phyloP scores from a whole-genome alignment of 1,284 basidiomycete genomes.

The Singerocomus inundabilis region DNA sequence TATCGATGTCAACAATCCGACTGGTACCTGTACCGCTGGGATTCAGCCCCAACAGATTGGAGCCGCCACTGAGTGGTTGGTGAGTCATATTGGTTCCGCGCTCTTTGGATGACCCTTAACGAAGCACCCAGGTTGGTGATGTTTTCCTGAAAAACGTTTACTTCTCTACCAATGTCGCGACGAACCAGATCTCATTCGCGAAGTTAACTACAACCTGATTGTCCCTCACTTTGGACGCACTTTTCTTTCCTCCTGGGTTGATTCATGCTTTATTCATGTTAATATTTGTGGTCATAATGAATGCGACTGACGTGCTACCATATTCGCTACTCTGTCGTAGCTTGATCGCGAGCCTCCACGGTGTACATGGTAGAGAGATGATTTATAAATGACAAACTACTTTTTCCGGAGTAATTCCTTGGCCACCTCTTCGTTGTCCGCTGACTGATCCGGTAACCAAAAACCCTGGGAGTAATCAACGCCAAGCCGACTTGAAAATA shows the following conservation, averaged over 20 bases:
- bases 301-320: neutral
- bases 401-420: slow-evolving; percentile 47
- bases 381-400: slow-evolving; percentile 1
- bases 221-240: neutral
- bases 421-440: slow-evolving; percentile 48
- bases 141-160: slow-evolving; percentile 81
- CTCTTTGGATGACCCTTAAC: slow-evolving; percentile 6
- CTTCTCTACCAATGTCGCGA: slow-evolving; percentile 68
- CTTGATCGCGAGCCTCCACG: too few species aligned
- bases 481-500: neutral
- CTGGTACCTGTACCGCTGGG: slow-evolving; percentile 72
- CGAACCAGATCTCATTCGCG: slow-evolving; percentile 72
- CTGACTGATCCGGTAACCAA: slow-evolving; percentile 73
- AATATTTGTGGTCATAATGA: too few species aligned
- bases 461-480: slow-evolving; percentile 57
- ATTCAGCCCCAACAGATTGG: slow-evolving; percentile 68
- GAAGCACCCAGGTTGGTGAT: slow-evolving; percentile 49
- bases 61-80: slow-evolving; percentile 70
- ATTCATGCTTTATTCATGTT: neutral
- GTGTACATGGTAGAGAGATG: neutral
- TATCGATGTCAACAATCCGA: slow-evolving; percentile 56
- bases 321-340: neutral
- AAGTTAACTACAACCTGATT: slow-evolving; percentile 36
- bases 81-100: slow-evolving; percentile 31
- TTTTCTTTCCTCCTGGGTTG: slow-evolving; percentile 6